Evolutionary conservation across 129 eudicot species (phyloP), one percentile per base, ranked within the genome.

Genomic region (Glebionis coronaria): DNA sequence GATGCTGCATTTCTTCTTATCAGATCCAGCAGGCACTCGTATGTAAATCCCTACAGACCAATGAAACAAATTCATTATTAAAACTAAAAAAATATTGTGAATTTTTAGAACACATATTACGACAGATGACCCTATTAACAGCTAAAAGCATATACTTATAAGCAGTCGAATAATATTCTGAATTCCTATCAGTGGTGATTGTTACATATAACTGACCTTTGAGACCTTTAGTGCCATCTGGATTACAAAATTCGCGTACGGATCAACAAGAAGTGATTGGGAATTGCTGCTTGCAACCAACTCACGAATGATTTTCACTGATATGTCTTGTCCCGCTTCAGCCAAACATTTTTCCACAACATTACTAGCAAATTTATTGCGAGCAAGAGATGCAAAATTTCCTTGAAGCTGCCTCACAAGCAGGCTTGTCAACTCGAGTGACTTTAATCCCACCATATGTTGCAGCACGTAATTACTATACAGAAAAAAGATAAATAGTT

Each of bases 391-490:
- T 18, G 74, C 63, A 54, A 63, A 83, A 29, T 53, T 46, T 25
- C 95, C 88, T 82, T 70, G 40, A 6, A 85, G 80, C 44, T 67
- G 80, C 50, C 78, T 76, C 60, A 83, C 53, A 44, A 86, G 79
- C 52, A 68, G 21, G 16, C 45, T 63, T 0, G 93, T 83, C 53
- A 79, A 61, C 56, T 75, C 85, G 0, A 73, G 81, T 10, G 77
- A 73, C 56, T 27, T 68, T 56, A 79, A 42, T 25, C 81, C 90
- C 51, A 85, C 65, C 69, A 89, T 73, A 61, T 85, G 90, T 81
- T 89, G 96, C 78, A 89, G 79, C 79, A 89, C 96, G 44, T 89
- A 89, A 56, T 89, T 89, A 20, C 96, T 89, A 42, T 4, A 57
- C 12, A 45, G 13, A 50, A 18, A 55, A 76, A 12, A 9, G 28